Evolutionary conservation across 345 rosid species (phyloP).

Genomic region (Firmiana major): DNA sequence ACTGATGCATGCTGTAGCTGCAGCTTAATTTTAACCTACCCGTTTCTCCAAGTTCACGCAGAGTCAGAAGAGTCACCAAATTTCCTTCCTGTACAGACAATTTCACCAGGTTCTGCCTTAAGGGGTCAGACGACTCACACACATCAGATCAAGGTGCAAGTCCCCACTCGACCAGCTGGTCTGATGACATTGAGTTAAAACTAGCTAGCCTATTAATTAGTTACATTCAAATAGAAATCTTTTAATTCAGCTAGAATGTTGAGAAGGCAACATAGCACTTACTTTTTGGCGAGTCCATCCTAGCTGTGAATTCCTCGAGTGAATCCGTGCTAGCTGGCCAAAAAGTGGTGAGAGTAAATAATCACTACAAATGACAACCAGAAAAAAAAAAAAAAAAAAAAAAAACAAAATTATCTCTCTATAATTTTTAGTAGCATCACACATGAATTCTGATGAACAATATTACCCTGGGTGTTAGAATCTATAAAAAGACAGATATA

Average conservation of each 20-base stretch:
- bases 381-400: too few species aligned
- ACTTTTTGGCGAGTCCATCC: conserved; percentile 72
- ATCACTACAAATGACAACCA: conserved; percentile 1
- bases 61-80: conserved; percentile 11
- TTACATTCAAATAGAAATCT: conserved; percentile 7
- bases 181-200: conserved; percentile 12
- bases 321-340: conserved; percentile 46
- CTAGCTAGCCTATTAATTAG: conserved; percentile 13
- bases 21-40: conserved; percentile 11
- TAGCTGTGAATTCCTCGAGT: conserved; percentile 41
- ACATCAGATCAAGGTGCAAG: conserved; percentile 19
- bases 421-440: background rate
- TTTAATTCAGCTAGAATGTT: background rate
- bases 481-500: background rate
- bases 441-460: background rate
- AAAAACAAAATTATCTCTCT: background rate
- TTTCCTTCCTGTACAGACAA: conserved; percentile 16
- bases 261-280: conserved; percentile 18
- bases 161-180: conserved; percentile 18
- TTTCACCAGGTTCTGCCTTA: conserved; percentile 15
- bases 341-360: background rate
- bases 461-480: background rate
- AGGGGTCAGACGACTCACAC: conserved; percentile 13
- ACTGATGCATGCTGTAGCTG: background rate
- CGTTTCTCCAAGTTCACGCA: conserved; percentile 12